These are phyloP conservation scores for Penicillium salamii DNA, from an alignment of 495 filamentous ascomycete species.

Conservation along the genomic window DNA sequence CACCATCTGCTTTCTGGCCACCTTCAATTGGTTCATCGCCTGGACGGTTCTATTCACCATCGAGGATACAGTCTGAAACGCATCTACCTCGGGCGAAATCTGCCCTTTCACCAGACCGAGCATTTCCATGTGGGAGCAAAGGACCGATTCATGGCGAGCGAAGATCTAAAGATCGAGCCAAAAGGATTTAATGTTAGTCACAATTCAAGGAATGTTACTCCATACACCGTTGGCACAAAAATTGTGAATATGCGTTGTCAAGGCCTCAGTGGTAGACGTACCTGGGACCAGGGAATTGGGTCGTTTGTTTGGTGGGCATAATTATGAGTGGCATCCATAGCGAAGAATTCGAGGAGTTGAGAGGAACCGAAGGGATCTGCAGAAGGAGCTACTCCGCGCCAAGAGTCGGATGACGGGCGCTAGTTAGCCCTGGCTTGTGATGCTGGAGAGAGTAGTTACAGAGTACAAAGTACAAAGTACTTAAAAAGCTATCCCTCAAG, in stretches of 20 bases:
- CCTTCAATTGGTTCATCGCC: constrained; percentile 33
- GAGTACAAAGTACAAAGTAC: too few relatives aligned
- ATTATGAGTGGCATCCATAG: constrained; percentile 6
- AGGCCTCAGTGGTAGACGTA: constrained; percentile 15
- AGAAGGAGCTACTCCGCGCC: constrained; percentile 26
- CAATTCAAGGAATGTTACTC: background rate
- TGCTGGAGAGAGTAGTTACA: too few relatives aligned
- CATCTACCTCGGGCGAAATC: constrained; percentile 20
- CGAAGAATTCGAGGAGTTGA: background rate
- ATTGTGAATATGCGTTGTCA: too few relatives aligned
- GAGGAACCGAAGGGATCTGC: constrained; percentile 19
- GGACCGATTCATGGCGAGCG: constrained; percentile 32
- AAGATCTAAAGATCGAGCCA: constrained; percentile 23
- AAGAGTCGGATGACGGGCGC: constrained; percentile 15
- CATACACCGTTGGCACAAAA: background rate
- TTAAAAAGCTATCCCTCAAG: too few relatives aligned
- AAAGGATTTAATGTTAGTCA: background rate
- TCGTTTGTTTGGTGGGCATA: background rate
- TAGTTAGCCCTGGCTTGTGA: too few relatives aligned
- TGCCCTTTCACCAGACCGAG: constrained; percentile 27
- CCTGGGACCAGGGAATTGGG: constrained; percentile 21
- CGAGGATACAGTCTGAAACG: constrained; percentile 24
- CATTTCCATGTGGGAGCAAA: constrained; percentile 35
- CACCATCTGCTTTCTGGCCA: constrained; percentile 34
- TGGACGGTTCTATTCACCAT: constrained; percentile 41